Conservation (phyloP, 176 grass and related monocot species). For the Leersia perrieri region DNA sequence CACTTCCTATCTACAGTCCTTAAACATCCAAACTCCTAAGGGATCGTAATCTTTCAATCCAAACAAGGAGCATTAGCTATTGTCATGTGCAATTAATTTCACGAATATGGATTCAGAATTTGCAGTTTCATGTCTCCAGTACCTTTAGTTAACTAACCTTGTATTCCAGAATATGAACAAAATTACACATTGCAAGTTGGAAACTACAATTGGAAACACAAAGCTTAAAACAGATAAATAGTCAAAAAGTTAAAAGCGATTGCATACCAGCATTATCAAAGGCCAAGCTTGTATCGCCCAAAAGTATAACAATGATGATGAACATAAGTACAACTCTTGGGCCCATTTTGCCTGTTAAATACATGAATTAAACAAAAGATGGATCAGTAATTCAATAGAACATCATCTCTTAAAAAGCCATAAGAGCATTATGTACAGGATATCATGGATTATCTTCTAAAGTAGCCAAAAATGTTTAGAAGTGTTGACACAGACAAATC, state of each 20-base stretch:
- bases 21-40: neutral
- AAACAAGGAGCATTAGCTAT: neutral
- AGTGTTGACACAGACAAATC: neutral
- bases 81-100: neutral
- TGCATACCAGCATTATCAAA: constrained; percentile 43
- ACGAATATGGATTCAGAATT: neutral
- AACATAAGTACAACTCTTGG: constrained; percentile 31
- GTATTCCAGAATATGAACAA: neutral
- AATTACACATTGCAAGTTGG: neutral
- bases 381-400: neutral
- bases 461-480: neutral
- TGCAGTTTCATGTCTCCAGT: neutral
- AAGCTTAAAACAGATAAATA: neutral
- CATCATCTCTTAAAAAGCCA: neutral
- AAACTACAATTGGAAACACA: neutral
- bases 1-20: neutral
- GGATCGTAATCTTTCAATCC: neutral
- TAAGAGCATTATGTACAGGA: neutral
- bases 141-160: neutral
- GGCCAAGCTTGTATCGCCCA: constrained; percentile 15
- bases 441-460: neutral
- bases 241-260: neutral
- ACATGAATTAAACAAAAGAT: neutral
- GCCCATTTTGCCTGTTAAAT: constrained; percentile 42
- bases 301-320: neutral